Evolutionary conservation across 345 rosid genomes (phyloP), one percentile per base, ranked within the genome.

Genomic region (Lumnitzera littorea): DNA sequence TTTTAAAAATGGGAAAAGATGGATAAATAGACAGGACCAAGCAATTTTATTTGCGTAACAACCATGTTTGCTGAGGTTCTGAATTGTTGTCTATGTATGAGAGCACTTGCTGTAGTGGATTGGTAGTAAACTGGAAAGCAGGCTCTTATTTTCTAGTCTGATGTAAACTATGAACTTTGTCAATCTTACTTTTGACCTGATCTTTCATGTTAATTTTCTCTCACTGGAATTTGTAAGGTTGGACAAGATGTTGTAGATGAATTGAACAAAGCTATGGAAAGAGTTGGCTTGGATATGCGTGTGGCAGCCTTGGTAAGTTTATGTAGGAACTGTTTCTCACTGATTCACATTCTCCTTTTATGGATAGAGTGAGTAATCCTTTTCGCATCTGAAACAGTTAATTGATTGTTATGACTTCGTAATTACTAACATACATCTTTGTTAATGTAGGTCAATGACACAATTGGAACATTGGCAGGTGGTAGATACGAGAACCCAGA

Each of bases 381-480:
- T 36, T 36, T 36, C 3, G 10, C 43, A 4, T 36, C 1, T 36
- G 43, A 27, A 27, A 27, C 7, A 36, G 43, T 36, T 36, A 5
- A 9, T 36, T 7, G 1, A 36, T 36, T 36, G 9, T 36, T 5
- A 36, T 36, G 43, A 36, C 11, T 36, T 2, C 7, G 43, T 36
- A 36, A 36, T 36, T 36, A 36, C 9, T 36, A 4, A 36, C 43
- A 36, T 36, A 9, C 7, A 36, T 57, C 23, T 53, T 15, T 16
- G 48, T 12, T 60, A 57, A 62, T 71, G 69, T 54, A 91, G 98
- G 91, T 91, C 16, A 91, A 91, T 66, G 98, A 91, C 67, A 83
- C 95, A 4, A 78, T 91, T 50, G 98, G 96, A 60, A 89, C 98
- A 59, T 75, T 91, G 68, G 96, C 95, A 29, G 92, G 96, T 50